Conservation (phyloP, 768 basidiomycete species). For the Rhodotorula graminis region DNA sequence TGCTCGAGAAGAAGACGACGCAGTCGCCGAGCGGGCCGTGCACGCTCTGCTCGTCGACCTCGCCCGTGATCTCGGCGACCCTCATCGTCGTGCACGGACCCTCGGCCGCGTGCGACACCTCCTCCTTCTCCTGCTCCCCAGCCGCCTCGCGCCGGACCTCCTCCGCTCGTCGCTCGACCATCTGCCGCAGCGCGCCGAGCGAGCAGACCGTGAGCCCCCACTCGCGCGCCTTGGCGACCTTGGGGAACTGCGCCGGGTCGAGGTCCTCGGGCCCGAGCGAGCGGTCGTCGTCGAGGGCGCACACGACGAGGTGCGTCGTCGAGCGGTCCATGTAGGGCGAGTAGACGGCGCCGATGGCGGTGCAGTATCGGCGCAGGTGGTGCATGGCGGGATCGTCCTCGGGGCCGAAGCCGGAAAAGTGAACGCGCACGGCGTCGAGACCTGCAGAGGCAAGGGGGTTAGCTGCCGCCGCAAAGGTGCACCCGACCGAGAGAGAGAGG, state of each 20-base stretch:
- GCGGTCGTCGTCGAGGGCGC: background rate
- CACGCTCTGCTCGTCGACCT: background rate
- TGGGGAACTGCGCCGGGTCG: background rate
- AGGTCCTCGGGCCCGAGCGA: background rate
- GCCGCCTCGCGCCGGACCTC: background rate
- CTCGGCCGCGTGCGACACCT: background rate
- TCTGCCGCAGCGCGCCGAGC: constrained; percentile 4
- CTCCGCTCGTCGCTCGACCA: background rate
- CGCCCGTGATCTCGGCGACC: constrained; percentile 17
- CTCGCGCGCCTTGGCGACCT: constrained; percentile 11
- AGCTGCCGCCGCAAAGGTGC: too few species aligned
- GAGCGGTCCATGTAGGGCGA: background rate
- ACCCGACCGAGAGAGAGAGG: too few species aligned
- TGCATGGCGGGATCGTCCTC: constrained; percentile 6
- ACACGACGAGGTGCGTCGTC: constrained; percentile 21
- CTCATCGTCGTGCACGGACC: background rate
- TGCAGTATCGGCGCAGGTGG: constrained; percentile 5
- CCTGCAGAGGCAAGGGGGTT: too few species aligned
- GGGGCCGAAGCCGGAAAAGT: constrained; percentile 10
- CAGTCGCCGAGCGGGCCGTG: constrained; percentile 12
- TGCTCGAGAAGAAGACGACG: constrained; percentile 28
- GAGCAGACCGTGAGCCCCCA: constrained; percentile 15
- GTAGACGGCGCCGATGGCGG: constrained; percentile 11
- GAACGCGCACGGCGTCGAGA: background rate
- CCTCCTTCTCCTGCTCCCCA: background rate